Evolutionary conservation across 2,329 filamentous ascomycete genomes (phyloP).

Genomic region (Rutstroemia sp.): DNA sequence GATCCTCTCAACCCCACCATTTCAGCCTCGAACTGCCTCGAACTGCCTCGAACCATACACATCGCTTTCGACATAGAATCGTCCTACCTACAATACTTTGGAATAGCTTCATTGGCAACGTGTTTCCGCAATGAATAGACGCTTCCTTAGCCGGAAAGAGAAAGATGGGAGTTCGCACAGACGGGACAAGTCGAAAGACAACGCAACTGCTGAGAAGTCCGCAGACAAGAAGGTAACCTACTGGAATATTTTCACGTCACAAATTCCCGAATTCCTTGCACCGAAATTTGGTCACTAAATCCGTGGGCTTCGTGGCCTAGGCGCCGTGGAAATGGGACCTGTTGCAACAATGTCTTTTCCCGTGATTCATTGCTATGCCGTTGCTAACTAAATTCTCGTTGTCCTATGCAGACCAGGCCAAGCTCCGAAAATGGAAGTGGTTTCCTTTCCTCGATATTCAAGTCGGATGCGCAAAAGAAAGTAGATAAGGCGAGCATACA

Average conservation of each 20-base stretch:
- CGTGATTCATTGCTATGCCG: constrained; percentile 14
- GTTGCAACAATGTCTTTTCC: constrained; percentile 12
- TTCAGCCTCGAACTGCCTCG: background rate
- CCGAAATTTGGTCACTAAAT: constrained; percentile 7
- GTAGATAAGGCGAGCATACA: constrained; percentile 42
- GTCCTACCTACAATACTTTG: background rate
- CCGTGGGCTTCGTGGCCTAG: constrained; percentile 17
- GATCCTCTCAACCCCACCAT: background rate
- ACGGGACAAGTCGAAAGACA: constrained; percentile 49
- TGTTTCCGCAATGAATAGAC: constrained; percentile 37
- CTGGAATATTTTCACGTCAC: constrained; percentile 3
- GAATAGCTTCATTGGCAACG: background rate
- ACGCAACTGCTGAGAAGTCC: constrained; percentile 24
- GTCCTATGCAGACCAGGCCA: constrained; percentile 39
- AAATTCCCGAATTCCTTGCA: background rate
- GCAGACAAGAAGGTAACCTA: constrained; percentile 39
- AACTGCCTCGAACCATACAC: background rate
- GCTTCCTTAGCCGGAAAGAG: constrained; percentile 65
- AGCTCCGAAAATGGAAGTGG: constrained; percentile 39
- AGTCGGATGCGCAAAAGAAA: constrained; percentile 45
- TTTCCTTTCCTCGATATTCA: constrained; percentile 56
- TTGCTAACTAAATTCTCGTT: constrained; percentile 21
- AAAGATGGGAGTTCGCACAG: constrained; percentile 45
- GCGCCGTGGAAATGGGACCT: constrained; percentile 18
- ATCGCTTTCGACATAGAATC: background rate